These are phyloP conservation scores for Aspergillus luchuensis DNA, from an alignment of 2,329 filamentous ascomycete species.

Conservation along the genomic window DNA sequence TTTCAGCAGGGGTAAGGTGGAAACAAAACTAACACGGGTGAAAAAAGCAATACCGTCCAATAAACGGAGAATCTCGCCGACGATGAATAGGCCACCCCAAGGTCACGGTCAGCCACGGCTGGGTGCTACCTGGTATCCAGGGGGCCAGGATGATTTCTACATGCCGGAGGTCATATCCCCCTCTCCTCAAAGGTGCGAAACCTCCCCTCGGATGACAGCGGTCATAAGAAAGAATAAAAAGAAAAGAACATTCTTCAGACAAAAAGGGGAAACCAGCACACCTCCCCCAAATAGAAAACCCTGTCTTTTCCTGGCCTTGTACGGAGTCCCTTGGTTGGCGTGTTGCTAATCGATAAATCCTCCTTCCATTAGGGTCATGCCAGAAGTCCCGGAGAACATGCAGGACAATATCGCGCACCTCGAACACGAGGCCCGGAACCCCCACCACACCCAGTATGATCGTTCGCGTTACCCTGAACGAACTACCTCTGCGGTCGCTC, in stretches of 20 bases:
- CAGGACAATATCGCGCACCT: conserved; percentile 90
- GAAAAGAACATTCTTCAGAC: too few relatives aligned
- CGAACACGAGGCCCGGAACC: conserved; percentile 69
- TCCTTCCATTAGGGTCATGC: conserved; percentile 70
- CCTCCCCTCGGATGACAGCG: conserved; percentile 6
- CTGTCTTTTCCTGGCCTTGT: conserved; percentile 11
- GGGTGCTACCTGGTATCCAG: conserved; percentile 68
- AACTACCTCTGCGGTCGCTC: conserved; percentile 38
- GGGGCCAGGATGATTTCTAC: conserved; percentile 68
- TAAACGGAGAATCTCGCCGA: conserved; percentile 19
- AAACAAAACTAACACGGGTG: conserved; percentile 14
- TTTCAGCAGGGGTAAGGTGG: conserved; percentile 18
- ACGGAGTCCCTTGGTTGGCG: conserved; percentile 11
- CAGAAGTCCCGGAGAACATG: conserved; percentile 95
- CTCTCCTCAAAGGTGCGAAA: conserved; percentile 66
- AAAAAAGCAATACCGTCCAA: conserved; percentile 14
- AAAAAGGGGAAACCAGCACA: conserved; percentile 10
- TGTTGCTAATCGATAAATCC: conserved; percentile 27
- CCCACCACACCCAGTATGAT: conserved; percentile 48
- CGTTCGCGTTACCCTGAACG: conserved; percentile 39
- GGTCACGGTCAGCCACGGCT: conserved; percentile 46
- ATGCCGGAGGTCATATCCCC: conserved; percentile 71
- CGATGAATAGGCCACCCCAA: conserved; percentile 42
- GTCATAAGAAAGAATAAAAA: not conserved
- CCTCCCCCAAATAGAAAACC: conserved; percentile 4